These are phyloP conservation scores for Penicillium rolfsii DNA, from an alignment of 2,329 filamentous ascomycete genomes.

Conservation along the genomic window DNA sequence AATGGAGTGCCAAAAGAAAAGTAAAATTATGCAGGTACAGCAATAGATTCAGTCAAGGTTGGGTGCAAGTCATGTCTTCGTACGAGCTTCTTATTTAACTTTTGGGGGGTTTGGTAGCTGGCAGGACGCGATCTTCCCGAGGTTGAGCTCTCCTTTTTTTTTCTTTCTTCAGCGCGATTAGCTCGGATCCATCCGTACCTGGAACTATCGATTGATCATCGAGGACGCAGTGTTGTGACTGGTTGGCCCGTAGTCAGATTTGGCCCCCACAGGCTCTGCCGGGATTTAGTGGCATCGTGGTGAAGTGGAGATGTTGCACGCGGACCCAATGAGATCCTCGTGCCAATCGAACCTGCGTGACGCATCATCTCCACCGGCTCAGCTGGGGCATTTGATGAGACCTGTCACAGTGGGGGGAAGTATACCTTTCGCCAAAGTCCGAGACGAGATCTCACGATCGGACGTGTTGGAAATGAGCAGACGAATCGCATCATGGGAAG, in stretches of 20 bases:
- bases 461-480: neutral
- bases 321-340: neutral
- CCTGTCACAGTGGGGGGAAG: neutral
- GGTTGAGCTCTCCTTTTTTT: conserved; percentile 13
- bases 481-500: too few relatives aligned
- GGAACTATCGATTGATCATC: conserved; percentile 27
- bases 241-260: conserved; percentile 8
- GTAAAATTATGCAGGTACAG: neutral
- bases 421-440: neutral
- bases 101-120: neutral
- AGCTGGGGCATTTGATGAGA: neutral
- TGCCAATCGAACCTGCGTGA: conserved; percentile 6
- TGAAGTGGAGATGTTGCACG: neutral
- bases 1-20: neutral
- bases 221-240: conserved; percentile 12
- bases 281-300: conserved; percentile 11
- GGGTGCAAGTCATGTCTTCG: neutral
- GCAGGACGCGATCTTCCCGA: neutral
- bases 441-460: neutral
- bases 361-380: conserved; percentile 14
- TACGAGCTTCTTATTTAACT: too few relatives aligned
- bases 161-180: conserved; percentile 15
- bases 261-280: neutral
- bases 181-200: conserved; percentile 17
- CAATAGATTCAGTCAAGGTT: neutral